phyloP scores from a whole-genome alignment of 768 basidiomycete species.

The Lactarius quietus region DNA sequence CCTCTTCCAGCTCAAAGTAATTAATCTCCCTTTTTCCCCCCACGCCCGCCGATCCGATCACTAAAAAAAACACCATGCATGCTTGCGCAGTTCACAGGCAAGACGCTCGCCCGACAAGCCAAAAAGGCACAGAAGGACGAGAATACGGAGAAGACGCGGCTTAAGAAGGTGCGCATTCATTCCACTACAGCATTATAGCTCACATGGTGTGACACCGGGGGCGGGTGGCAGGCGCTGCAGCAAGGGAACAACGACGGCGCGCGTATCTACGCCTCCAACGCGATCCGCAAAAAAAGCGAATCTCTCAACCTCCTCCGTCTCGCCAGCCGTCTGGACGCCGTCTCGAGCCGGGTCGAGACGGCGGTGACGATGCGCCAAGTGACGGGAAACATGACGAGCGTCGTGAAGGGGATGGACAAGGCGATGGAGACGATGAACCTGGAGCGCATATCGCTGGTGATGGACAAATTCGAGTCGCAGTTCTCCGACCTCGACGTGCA shows the following conservation, averaged over 20 bases:
- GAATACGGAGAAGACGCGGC: constrained; percentile 74
- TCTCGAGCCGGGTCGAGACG: constrained; percentile 94
- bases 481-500: constrained; percentile 98
- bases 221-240: too few relatives aligned
- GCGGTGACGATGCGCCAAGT: constrained; percentile 98
- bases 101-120: constrained; percentile 89
- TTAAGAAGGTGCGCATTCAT: constrained; percentile 89
- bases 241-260: constrained; percentile 98
- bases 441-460: constrained; percentile 92
- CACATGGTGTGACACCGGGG: too few relatives aligned
- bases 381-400: constrained; percentile 94
- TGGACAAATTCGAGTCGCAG: constrained; percentile 98
- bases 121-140: constrained; percentile 99
- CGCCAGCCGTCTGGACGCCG: constrained; percentile 91
- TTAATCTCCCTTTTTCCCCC: background rate
- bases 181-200: too few relatives aligned
- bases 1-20: constrained; percentile 96
- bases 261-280: constrained; percentile 96
- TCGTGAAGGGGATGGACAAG: constrained; percentile 97
- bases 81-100: constrained; percentile 84
- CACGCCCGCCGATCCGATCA: background rate
- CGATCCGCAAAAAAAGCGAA: constrained; percentile 98
- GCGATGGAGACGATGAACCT: constrained; percentile 99
- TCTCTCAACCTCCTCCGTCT: constrained; percentile 86
- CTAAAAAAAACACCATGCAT: constrained; percentile 10